Percentiles rank a stretch among this genome's conserved stretches.
Conservation (phyloP, 2,329 filamentous ascomycete species). For the Fonsecaea erecta region DNA sequence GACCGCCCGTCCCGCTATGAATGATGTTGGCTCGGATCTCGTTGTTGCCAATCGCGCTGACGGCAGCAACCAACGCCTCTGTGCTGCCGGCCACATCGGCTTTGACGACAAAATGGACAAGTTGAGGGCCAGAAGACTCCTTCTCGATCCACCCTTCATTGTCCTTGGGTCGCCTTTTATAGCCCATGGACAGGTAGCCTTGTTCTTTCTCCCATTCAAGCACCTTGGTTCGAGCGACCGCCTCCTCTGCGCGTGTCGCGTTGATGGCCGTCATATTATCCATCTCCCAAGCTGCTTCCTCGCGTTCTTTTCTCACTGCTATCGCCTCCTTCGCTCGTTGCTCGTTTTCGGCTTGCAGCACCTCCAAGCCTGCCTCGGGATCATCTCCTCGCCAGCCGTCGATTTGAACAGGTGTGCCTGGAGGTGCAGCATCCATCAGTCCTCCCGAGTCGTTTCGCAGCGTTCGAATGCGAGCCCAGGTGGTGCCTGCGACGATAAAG, state of each 20-base stretch:
- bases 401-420: conserved; percentile 88
- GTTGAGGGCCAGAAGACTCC: conserved; percentile 44
- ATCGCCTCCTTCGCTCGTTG: conserved; percentile 77
- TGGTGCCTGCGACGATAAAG: conserved; percentile 82
- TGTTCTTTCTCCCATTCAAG: conserved; percentile 49
- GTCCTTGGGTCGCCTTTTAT: conserved; percentile 35
- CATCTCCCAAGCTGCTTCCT: conserved; percentile 68
- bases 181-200: conserved; percentile 35
- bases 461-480: conserved; percentile 83
- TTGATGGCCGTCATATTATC: conserved; percentile 79
- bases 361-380: conserved; percentile 82
- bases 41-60: conserved; percentile 79
- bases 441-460: conserved; percentile 83
- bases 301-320: conserved; percentile 73
- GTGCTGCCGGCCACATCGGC: conserved; percentile 92
- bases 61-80: conserved; percentile 80
- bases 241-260: conserved; percentile 65
- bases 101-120: conserved; percentile 84
- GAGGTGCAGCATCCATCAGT: conserved; percentile 72
- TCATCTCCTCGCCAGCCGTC: conserved; percentile 86
- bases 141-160: conserved; percentile 41
- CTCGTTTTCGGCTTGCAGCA: conserved; percentile 81
- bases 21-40: conserved; percentile 80
- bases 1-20: conserved; percentile 73
- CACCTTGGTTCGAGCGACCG: conserved; percentile 54